phyloP scores from a whole-genome alignment of 140 eudicot genomes.

The Ambrosia hybrid region DNA sequence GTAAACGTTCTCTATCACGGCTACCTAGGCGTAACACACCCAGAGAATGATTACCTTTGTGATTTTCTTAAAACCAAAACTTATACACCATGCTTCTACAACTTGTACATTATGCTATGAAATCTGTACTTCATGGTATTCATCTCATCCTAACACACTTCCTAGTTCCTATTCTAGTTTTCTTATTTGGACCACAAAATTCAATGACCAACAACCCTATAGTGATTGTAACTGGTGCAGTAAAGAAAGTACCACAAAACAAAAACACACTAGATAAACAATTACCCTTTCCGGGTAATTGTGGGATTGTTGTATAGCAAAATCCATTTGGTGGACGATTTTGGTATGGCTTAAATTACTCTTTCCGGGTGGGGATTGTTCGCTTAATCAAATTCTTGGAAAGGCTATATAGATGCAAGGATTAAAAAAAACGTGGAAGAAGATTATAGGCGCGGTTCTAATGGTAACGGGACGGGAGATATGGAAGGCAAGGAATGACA shows the following conservation, averaged over 20 bases:
- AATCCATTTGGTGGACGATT: too few species aligned
- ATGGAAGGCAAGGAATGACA: too few species aligned
- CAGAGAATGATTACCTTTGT: not conserved
- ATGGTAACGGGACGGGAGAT: too few species aligned
- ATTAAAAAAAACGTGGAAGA: too few species aligned
- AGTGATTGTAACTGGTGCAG: conserved; percentile 1
- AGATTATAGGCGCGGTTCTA: too few species aligned
- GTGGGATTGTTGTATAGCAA: too few species aligned
- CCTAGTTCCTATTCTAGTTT: not conserved
- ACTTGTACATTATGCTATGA: not conserved
- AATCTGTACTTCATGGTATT: not conserved
- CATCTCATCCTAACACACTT: not conserved
- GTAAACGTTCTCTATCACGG: not conserved
- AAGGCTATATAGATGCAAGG: too few species aligned
- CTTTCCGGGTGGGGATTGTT: too few species aligned
- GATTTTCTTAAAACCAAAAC: conserved; percentile 14
- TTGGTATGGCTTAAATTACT: too few species aligned
- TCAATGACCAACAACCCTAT: not conserved
- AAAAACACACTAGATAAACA: not conserved
- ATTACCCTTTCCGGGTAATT: too few species aligned
- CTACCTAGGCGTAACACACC: not conserved
- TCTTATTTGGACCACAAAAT: not conserved
- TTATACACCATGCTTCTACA: conserved; percentile 19
- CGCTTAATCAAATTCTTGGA: too few species aligned
- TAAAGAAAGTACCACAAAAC: conserved; percentile 10